Percentiles rank a stretch among this genome's conserved stretches.
Conservation (phyloP, 345 rosid genomes). For the Eutrema japonicum region DNA sequence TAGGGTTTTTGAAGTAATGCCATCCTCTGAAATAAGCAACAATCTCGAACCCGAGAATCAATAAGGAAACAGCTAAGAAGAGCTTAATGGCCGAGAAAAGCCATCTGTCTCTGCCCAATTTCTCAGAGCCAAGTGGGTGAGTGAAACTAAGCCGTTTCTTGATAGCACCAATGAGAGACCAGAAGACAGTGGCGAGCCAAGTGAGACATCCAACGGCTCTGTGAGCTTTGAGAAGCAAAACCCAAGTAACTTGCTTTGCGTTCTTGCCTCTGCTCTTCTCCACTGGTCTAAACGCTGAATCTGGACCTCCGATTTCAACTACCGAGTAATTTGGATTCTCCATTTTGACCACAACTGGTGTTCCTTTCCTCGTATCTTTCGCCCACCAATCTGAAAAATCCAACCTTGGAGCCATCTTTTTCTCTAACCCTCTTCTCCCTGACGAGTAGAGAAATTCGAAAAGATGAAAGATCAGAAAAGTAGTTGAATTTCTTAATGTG, state of each 20-base stretch:
- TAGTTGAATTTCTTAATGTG: constrained; percentile 30
- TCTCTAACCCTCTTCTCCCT: background rate
- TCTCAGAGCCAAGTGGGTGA: constrained; percentile 61
- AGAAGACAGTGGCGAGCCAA: constrained; percentile 71
- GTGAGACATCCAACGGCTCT: constrained; percentile 83
- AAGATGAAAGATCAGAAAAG: constrained; percentile 12
- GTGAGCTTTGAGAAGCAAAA: constrained; percentile 88
- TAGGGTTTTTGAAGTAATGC: constrained; percentile 73
- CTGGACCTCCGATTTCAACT: constrained; percentile 86
- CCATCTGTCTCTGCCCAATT: constrained; percentile 64
- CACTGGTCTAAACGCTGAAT: constrained; percentile 78
- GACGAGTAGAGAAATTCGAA: constrained; percentile 16
- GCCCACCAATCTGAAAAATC: constrained; percentile 78
- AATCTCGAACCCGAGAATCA: constrained; percentile 64
- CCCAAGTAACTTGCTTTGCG: constrained; percentile 93
- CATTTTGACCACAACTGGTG: constrained; percentile 89
- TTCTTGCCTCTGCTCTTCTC: constrained; percentile 86
- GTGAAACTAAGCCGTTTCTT: constrained; percentile 70
- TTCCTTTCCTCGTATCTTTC: constrained; percentile 65
- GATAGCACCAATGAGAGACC: constrained; percentile 80
- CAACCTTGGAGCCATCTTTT: constrained; percentile 67
- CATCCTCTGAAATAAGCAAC: constrained; percentile 77
- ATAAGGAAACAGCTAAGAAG: constrained; percentile 56
- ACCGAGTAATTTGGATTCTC: constrained; percentile 83
- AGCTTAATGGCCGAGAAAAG: constrained; percentile 61